These are phyloP conservation scores for Pistacia vera DNA, from an alignment of 345 rosid genomes.

Conservation along the genomic window DNA sequence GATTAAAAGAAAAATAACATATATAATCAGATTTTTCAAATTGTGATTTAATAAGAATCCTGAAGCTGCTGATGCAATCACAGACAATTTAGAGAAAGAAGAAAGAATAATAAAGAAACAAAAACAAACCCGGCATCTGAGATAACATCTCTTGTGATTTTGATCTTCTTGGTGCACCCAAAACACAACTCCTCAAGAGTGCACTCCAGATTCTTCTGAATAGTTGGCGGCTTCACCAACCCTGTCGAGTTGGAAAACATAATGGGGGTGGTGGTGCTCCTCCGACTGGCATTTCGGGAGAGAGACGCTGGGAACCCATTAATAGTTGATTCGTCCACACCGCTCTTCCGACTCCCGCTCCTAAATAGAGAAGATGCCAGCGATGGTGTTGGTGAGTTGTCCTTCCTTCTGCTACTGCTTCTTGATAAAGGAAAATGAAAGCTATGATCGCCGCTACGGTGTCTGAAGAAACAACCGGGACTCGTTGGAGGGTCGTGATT, in stretches of 20 bases:
- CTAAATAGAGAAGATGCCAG: constrained; percentile 22
- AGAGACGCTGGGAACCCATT: constrained; percentile 27
- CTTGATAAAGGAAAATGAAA: constrained; percentile 38
- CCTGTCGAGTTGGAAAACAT: constrained; percentile 76
- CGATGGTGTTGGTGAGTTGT: constrained; percentile 19
- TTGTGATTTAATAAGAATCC: no score
- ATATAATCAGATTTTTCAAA: no score
- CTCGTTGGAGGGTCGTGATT: constrained; percentile 17
- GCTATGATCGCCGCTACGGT: constrained; percentile 27
- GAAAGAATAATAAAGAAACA: background rate
- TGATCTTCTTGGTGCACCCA: constrained; percentile 78
- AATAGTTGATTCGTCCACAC: background rate
- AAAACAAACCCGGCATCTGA: constrained; percentile 60
- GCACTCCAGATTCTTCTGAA: constrained; percentile 66
- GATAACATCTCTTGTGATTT: constrained; percentile 70
- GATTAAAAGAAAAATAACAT: no score
- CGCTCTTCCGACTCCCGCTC: constrained; percentile 41
- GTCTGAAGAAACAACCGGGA: constrained; percentile 11
- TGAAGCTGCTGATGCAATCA: background rate
- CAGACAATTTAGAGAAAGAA: background rate
- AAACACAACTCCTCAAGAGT: constrained; percentile 84
- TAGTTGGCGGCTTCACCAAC: constrained; percentile 58
- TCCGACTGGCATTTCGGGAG: constrained; percentile 41
- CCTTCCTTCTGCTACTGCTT: constrained; percentile 40
- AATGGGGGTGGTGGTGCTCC: constrained; percentile 45